Evolutionary conservation across 208 protist genomes (phyloP).

Genomic region (Leishmania tarentolae): DNA sequence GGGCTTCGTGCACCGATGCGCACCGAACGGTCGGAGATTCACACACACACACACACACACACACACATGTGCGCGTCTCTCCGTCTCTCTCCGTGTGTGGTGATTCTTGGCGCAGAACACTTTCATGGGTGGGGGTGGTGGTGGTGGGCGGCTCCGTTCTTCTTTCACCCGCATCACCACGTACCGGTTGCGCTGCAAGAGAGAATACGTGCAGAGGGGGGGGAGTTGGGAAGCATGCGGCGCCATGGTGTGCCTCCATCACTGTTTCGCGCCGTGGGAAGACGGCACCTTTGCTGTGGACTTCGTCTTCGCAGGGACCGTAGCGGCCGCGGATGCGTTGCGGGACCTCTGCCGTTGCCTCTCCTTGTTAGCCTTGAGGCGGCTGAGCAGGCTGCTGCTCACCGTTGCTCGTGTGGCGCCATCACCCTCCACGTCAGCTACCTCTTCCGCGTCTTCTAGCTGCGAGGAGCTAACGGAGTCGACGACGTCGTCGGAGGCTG

Average conservation of each 20-base stretch:
- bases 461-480: constrained; percentile 16
- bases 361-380: constrained; percentile 12
- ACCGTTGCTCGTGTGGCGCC: constrained; percentile 19
- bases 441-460: constrained; percentile 13
- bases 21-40: background rate
- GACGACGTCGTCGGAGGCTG: background rate
- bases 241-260: background rate
- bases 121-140: background rate
- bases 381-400: constrained; percentile 9
- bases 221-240: background rate
- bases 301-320: background rate
- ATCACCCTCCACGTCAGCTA: background rate
- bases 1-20: background rate
- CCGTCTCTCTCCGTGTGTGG: background rate
- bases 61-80: background rate
- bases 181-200: background rate
- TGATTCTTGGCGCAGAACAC: background rate
- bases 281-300: background rate
- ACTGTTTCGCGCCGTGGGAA: background rate
- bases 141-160: background rate
- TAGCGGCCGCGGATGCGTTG: background rate
- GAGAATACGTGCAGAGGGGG: background rate
- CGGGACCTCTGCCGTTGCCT: background rate
- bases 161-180: background rate
- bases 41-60: too few species aligned